A percentile compares a stretch with the other conserved stretches of the same genome.
phyloP scores from a whole-genome alignment of 441 rosid genomes.

The Erysimum cheiri region DNA sequence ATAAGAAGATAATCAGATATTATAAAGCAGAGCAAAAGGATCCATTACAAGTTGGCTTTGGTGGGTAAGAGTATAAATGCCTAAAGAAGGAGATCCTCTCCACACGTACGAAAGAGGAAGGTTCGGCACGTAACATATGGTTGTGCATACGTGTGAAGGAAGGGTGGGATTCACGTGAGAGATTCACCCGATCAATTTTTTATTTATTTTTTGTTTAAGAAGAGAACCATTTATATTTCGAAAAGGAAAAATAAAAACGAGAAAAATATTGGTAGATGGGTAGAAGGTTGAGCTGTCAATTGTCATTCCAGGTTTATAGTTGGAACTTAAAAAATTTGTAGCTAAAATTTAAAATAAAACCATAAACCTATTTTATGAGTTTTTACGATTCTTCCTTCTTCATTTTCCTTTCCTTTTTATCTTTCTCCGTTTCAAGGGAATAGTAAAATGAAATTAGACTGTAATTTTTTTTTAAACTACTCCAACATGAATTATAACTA shows the following conservation, averaged over 20 bases:
- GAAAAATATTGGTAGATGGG: slow-evolving; percentile 33
- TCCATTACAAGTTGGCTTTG: slow-evolving; percentile 36
- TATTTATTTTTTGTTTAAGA: not conserved
- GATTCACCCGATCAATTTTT: slow-evolving; percentile 25
- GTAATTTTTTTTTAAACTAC: not conserved
- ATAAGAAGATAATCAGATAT: too few relatives aligned
- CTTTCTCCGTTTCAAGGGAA: slow-evolving; percentile 22
- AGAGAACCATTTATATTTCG: slow-evolving; percentile 12
- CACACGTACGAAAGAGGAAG: slow-evolving; percentile 53
- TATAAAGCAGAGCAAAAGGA: slow-evolving; percentile 29
- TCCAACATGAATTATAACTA: not conserved
- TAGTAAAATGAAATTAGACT: not conserved
- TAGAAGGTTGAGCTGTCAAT: slow-evolving; percentile 55
- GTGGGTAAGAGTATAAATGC: slow-evolving; percentile 43
- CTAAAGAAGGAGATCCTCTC: slow-evolving; percentile 26
- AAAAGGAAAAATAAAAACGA: slow-evolving; percentile 13
- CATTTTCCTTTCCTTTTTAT: not conserved
- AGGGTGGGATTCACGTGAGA: slow-evolving; percentile 70
- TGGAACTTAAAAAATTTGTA: slow-evolving; percentile 35
- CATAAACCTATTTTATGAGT: slow-evolving; percentile 13
- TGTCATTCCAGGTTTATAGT: slow-evolving; percentile 55
- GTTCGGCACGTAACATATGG: slow-evolving; percentile 58
- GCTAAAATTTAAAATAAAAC: slow-evolving; percentile 2
- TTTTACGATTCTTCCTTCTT: slow-evolving; percentile 4
- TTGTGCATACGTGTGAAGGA: slow-evolving; percentile 45